Evolutionary conservation across 306 rosid species (phyloP), one percentile per base, ranked within the genome.

Genomic region (Malus sylvestris): DNA sequence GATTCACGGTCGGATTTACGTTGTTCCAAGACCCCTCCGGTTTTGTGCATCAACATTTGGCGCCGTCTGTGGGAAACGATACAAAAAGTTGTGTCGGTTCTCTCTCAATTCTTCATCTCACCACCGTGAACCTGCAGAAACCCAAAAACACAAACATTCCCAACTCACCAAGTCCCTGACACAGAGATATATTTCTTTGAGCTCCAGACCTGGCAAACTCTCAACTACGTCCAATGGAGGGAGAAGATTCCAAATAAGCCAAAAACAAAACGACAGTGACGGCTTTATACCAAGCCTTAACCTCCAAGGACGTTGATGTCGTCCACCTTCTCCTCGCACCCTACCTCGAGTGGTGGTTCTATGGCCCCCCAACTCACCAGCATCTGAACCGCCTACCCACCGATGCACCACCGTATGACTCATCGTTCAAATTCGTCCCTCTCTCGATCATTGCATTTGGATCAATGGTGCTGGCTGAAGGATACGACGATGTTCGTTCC

Each of bases 331-430:
- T 89, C 46, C 81, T 93, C 0, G 86, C 94, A 1, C 83, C 92
- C 5, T 82, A 89, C 73, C 67, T 93, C 38, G 97, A 89, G 71
- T 93, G 96, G 96, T 90, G 96, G 96, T 93, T 88, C 89, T 96
- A 93, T 27, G 96, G 96, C 61, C 96, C 96, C 0, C 89, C 90
- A 11, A 29, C 81, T 6, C 91, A 87, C 81, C 93, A 86, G 81
- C 88, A 90, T 70, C 78, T 92, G 86, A 76, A 86, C 73, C 87
- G 85, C 23, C 67, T 82, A 5, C 90, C 90, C 82, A 89, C 94
- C 1, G 84, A 86, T 64, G 63, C 88, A 1, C 52, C 84, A 3
- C 81, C 79, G 5, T 59, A 45, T 75, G 72, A 77, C 52, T 35
- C 81, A 25, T 67, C 84, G 9, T 89, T 87, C 74, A 72, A 27